Percentiles rank a stretch among this genome's conserved stretches.
Evolutionary conservation across 1,139 yeast species (phyloP).

Genomic region (Hyphopichia buzzinii): DNA sequence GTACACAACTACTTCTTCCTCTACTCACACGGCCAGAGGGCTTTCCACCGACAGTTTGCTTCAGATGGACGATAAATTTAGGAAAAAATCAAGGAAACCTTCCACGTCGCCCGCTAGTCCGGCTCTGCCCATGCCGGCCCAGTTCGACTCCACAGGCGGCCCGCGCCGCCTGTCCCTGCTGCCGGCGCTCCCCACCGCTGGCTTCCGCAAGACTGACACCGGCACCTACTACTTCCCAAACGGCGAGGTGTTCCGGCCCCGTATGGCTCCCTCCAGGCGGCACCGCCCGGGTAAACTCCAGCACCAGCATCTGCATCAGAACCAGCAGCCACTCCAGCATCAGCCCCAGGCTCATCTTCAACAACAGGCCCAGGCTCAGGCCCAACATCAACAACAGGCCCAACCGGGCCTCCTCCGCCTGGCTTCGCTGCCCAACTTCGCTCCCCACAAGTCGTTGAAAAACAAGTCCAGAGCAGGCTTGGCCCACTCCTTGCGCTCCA

Average conservation of each 20-base stretch:
- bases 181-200: slow-evolving; percentile 7
- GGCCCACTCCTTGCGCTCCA: slow-evolving; percentile 28
- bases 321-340: slow-evolving; percentile 2
- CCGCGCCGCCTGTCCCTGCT: slow-evolving; percentile 1
- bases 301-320: slow-evolving; percentile 2
- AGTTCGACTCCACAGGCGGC: background rate
- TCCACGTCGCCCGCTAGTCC: slow-evolving; percentile 3
- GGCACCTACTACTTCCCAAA: slow-evolving; percentile 51
- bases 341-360: too few species aligned
- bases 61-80: slow-evolving; percentile 37
- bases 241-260: slow-evolving; percentile 54
- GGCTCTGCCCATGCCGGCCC: background rate
- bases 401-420: slow-evolving; percentile 1
- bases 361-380: background rate
- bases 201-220: slow-evolving; percentile 18
- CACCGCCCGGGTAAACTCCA: slow-evolving; percentile 34
- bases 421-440: slow-evolving; percentile 5
- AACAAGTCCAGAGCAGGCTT: slow-evolving; percentile 19
- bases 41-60: slow-evolving; percentile 42
- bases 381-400: background rate
- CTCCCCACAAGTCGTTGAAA: slow-evolving; percentile 16
- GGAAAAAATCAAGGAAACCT: slow-evolving; percentile 27
- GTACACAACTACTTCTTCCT: slow-evolving; percentile 11
- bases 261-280: slow-evolving; percentile 37
- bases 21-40: slow-evolving; percentile 17